These are phyloP conservation scores for Scorias spongiosa DNA, from an alignment of 2,329 filamentous ascomycete genomes.

Conservation along the genomic window DNA sequence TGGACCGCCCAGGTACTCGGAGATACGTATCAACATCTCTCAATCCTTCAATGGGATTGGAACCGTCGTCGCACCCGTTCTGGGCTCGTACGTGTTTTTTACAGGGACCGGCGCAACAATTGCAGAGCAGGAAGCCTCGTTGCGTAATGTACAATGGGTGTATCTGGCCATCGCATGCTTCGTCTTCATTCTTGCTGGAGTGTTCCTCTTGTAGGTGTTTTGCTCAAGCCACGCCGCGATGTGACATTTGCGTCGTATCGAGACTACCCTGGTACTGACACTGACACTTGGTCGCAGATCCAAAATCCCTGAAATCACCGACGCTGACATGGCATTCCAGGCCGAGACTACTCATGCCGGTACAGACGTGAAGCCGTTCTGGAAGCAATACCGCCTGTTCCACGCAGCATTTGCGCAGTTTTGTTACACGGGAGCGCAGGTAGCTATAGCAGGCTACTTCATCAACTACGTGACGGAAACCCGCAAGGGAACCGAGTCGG, in stretches of 20 bases:
- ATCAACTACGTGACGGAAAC: slow-evolving; percentile 46
- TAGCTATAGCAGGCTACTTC: slow-evolving; percentile 30
- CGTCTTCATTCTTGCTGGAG: slow-evolving; percentile 38
- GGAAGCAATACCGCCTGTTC: slow-evolving; percentile 55
- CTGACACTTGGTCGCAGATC: slow-evolving; percentile 13
- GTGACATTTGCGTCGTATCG: too few relatives aligned
- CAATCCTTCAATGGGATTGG: slow-evolving; percentile 45
- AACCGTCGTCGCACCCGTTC: slow-evolving; percentile 42
- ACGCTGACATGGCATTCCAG: slow-evolving; percentile 45
- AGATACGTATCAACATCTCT: slow-evolving; percentile 43
- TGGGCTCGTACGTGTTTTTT: slow-evolving; percentile 49
- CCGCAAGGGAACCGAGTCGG: slow-evolving; percentile 36
- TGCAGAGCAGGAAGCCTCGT: slow-evolving; percentile 24
- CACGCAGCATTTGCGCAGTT: slow-evolving; percentile 64
- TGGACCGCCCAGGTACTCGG: slow-evolving; percentile 43
- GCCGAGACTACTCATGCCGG: slow-evolving; percentile 19
- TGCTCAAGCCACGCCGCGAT: not conserved
- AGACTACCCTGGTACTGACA: too few relatives aligned
- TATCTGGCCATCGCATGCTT: slow-evolving; percentile 49
- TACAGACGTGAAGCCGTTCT: slow-evolving; percentile 33
- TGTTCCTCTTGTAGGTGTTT: slow-evolving; percentile 41
- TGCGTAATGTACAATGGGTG: slow-evolving; percentile 48
- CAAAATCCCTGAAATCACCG: slow-evolving; percentile 41
- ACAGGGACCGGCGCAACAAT: slow-evolving; percentile 30
- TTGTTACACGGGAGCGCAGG: slow-evolving; percentile 65